A percentile compares a stretch with the other conserved stretches of the same genome.
Evolutionary conservation across 306 rosid genomes (phyloP).

Genomic region (Gastrolobium villosum): DNA sequence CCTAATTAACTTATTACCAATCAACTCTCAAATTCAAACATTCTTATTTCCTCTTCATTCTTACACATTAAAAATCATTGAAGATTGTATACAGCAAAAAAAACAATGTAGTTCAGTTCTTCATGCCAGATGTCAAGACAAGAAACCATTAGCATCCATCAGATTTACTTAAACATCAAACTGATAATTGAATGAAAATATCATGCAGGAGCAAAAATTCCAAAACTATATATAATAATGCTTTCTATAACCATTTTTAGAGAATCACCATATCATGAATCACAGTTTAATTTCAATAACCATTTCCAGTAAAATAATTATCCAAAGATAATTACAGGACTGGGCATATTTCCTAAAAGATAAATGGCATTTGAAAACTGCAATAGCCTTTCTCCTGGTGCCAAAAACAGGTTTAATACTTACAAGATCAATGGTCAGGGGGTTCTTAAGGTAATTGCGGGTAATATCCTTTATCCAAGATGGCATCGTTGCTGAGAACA

Average conservation of each 20-base stretch:
- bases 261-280: neutral
- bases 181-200: slow-evolving; percentile 4
- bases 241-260: neutral
- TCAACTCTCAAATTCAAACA: slow-evolving; percentile 19
- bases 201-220: neutral
- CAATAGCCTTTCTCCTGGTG: neutral
- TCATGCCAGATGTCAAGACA: neutral
- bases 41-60: neutral
- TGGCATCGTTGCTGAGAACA: slow-evolving; percentile 99
- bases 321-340: neutral
- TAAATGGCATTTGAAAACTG: slow-evolving; percentile 25
- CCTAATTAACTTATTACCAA: neutral
- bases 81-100: neutral
- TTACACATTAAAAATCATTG: neutral
- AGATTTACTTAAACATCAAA: neutral
- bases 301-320: slow-evolving; percentile 18
- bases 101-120: neutral
- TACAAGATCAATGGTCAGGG: slow-evolving; percentile 88
- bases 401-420: neutral
- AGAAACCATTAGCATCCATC: neutral
- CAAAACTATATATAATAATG: neutral
- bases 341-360: neutral
- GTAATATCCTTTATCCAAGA: slow-evolving; percentile 82
- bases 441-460: slow-evolving; percentile 77
- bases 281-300: neutral